phyloP scores from a whole-genome alignment of 768 basidiomycete species.

The Boletus barrowsii region DNA sequence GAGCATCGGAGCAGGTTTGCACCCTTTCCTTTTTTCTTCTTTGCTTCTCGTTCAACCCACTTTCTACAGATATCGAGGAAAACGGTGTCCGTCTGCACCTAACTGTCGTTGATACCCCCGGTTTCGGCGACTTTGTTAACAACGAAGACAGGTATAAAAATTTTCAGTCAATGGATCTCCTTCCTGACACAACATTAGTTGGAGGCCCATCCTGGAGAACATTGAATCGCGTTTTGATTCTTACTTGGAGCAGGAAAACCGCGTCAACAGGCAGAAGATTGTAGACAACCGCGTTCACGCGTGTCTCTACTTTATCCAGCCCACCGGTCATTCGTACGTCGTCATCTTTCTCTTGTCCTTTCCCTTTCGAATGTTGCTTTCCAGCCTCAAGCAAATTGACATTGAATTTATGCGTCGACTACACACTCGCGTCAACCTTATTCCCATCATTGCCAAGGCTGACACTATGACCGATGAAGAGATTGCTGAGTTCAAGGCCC shows the following conservation, averaged over 20 bases:
- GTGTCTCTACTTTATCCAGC: slow-evolving; percentile 98
- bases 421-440: slow-evolving; percentile 96
- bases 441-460: slow-evolving; percentile 97
- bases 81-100: slow-evolving; percentile 94
- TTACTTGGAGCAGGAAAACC: slow-evolving; percentile 97
- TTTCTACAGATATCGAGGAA: slow-evolving; percentile 89
- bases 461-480: slow-evolving; percentile 98
- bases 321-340: slow-evolving; percentile 93
- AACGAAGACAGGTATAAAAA: slow-evolving; percentile 87
- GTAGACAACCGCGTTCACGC: slow-evolving; percentile 98
- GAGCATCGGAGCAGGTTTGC: slow-evolving; percentile 93
- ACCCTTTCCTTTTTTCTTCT: neutral
- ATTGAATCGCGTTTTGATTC: slow-evolving; percentile 98
- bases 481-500: slow-evolving; percentile 85
- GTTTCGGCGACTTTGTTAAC: slow-evolving; percentile 99
- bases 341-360: neutral
- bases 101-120: slow-evolving; percentile 99
- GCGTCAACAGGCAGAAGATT: slow-evolving; percentile 91
- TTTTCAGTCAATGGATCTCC: slow-evolving; percentile 8
- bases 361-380: neutral
- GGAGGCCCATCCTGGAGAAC: slow-evolving; percentile 98
- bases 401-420: slow-evolving; percentile 98
- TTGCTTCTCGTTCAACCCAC: slow-evolving; percentile 13
- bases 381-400: slow-evolving; percentile 93
- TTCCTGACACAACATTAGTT: slow-evolving; percentile 49